Conservation (phyloP, 768 basidiomycete species). For the Rhodosporidiobolus sp. region DNA sequence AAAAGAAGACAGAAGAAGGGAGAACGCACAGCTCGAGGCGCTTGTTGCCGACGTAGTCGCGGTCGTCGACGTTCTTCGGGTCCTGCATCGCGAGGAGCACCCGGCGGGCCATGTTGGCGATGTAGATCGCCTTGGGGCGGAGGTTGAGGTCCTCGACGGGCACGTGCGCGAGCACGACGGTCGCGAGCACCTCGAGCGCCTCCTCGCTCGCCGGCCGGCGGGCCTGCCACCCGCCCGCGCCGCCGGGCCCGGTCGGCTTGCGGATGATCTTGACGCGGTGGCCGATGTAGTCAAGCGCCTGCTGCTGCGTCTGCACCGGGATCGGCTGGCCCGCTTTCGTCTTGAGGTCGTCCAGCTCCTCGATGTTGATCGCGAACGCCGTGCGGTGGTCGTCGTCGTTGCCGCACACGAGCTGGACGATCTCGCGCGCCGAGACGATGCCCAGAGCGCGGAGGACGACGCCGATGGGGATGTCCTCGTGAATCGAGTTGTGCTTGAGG, state of each 20-base stretch:
- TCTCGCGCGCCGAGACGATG: constrained; percentile 95
- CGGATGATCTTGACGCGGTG: constrained; percentile 84
- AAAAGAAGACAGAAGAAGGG: background rate
- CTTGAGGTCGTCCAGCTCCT: constrained; percentile 69
- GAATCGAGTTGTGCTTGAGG: constrained; percentile 93
- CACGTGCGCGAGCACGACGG: constrained; percentile 94
- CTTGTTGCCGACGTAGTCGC: constrained; percentile 99
- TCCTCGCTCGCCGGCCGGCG: constrained; percentile 85
- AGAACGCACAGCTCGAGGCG: constrained; percentile 83
- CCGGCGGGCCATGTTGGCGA: constrained; percentile 93
- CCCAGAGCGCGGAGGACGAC: constrained; percentile 95
- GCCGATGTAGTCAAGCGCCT: constrained; percentile 93
- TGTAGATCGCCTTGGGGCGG: constrained; percentile 89
- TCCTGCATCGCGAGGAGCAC: constrained; percentile 96
- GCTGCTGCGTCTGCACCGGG: constrained; percentile 77
- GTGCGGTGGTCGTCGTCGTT: constrained; percentile 81
- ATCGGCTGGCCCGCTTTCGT: constrained; percentile 29
- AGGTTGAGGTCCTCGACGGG: constrained; percentile 86
- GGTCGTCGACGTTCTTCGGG: constrained; percentile 94
- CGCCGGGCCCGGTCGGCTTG: constrained; percentile 61
- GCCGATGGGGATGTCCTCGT: constrained; percentile 93
- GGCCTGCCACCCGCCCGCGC: constrained; percentile 32
- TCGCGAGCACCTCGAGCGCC: constrained; percentile 91
- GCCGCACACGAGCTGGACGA: constrained; percentile 87
- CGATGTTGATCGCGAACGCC: constrained; percentile 83